A percentile compares a stretch with the other conserved stretches of the same genome.
These are phyloP conservation scores for Phytophthora quininea DNA, from an alignment of 352 stramenopile species.

Conservation along the genomic window DNA sequence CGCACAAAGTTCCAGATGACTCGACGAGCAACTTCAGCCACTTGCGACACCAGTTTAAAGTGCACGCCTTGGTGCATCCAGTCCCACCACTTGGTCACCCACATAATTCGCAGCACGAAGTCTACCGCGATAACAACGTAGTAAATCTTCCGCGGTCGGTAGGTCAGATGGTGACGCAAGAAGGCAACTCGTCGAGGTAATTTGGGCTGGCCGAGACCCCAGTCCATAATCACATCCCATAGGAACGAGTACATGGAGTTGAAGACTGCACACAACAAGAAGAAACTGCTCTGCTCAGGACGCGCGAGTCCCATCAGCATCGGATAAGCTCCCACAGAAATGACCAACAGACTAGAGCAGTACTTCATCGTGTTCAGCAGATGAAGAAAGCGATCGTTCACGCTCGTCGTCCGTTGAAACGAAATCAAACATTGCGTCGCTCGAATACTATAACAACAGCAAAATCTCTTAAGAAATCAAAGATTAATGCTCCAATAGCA, in stretches of 20 bases:
- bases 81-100: conserved; percentile 91
- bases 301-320: conserved; percentile 62
- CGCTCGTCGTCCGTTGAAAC: conserved; percentile 69
- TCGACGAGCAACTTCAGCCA: conserved; percentile 92
- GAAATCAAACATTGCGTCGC: conserved; percentile 84
- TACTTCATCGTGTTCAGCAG: conserved; percentile 90
- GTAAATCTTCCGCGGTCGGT: conserved; percentile 78
- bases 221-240: conserved; percentile 98
- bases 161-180: conserved; percentile 74
- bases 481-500: not conserved
- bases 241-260: conserved; percentile 97
- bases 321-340: conserved; percentile 75
- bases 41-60: conserved; percentile 84
- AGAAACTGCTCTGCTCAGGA: conserved; percentile 69
- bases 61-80: conserved; percentile 78
- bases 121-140: conserved; percentile 93
- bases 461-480: not conserved
- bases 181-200: conserved; percentile 48
- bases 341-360: conserved; percentile 79
- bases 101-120: conserved; percentile 94
- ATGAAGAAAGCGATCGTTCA: conserved; percentile 82
- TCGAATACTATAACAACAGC: conserved; percentile 54
- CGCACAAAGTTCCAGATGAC: conserved; percentile 94
- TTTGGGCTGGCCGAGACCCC: conserved; percentile 87
- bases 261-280: conserved; percentile 82